Evolutionary conservation across 768 basidiomycete species (phyloP).

Genomic region (Mycena haematopus): DNA sequence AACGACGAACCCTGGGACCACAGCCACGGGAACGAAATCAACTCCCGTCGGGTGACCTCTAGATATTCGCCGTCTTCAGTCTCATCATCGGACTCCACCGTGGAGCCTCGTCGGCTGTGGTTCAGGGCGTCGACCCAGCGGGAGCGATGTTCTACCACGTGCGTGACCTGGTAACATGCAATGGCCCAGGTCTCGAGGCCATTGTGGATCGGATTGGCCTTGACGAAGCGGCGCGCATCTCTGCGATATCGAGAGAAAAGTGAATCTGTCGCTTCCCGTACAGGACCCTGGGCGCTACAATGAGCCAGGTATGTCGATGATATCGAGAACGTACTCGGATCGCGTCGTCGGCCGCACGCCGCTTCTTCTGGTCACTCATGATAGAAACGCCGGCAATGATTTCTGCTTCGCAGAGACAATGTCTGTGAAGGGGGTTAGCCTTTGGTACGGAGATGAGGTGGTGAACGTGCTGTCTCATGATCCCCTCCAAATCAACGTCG

Average conservation of each 20-base stretch:
- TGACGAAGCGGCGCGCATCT: constrained; percentile 23
- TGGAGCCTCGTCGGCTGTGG: constrained; percentile 22
- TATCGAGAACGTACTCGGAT: constrained; percentile 13
- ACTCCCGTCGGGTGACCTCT: constrained; percentile 20
- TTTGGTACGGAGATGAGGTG: too few species aligned
- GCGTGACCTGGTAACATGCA: constrained; percentile 28
- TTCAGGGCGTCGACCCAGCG: constrained; percentile 27
- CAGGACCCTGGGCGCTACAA: constrained; percentile 18
- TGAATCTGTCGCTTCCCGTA: constrained; percentile 24
- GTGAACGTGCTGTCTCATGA: constrained; percentile 25
- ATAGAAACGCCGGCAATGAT: constrained; percentile 24
- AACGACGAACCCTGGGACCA: constrained; percentile 27
- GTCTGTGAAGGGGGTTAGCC: neutral
- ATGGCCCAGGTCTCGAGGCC: constrained; percentile 24
- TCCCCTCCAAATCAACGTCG: constrained; percentile 24
- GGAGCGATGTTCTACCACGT: neutral
- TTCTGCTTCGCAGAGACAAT: constrained; percentile 28
- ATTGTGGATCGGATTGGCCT: constrained; percentile 11
- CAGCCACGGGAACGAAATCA: constrained; percentile 31
- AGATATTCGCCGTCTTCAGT: constrained; percentile 22
- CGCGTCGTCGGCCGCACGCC: constrained; percentile 27
- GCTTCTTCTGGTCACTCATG: constrained; percentile 24
- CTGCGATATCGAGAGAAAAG: constrained; percentile 11
- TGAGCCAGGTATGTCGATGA: neutral
- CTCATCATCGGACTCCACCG: constrained; percentile 20